Conservation (phyloP, 345 rosid genomes). For the Camelina hispida region DNA sequence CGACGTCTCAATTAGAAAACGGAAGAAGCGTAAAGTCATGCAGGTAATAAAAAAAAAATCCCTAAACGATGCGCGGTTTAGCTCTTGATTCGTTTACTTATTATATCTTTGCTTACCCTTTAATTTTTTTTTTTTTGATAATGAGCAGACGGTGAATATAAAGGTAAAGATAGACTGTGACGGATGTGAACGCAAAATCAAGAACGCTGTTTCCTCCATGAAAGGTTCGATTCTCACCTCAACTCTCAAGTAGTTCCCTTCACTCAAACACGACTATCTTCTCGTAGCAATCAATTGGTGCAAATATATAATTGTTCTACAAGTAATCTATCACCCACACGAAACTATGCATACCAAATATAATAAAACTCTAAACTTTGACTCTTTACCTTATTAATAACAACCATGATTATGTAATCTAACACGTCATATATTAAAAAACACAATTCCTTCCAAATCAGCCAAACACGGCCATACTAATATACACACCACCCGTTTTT, state of each 20-base stretch:
- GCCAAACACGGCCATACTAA: conserved; percentile 29
- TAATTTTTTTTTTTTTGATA: neutral
- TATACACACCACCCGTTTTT: neutral
- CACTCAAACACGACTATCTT: neutral
- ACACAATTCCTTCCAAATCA: conserved; percentile 6
- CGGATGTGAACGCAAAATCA: conserved; percentile 59
- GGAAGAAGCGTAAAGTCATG: conserved; percentile 55
- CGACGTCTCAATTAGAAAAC: conserved; percentile 40
- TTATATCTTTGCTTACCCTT: neutral
- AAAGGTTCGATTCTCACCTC: conserved; percentile 46
- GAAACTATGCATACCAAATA: conserved; percentile 21
- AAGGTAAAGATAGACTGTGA: conserved; percentile 60
- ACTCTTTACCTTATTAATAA: conserved; percentile 5
- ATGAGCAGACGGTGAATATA: conserved; percentile 50
- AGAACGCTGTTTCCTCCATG: conserved; percentile 52
- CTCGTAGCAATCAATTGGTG: neutral
- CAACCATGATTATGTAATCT: neutral
- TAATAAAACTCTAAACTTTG: neutral
- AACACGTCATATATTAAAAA: neutral
- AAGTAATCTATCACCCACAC: conserved; percentile 31
- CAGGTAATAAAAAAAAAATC: conserved; percentile 40
- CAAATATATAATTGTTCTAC: neutral
- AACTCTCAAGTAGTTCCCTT: neutral
- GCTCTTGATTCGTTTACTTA: conserved; percentile 10
- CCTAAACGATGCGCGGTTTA: neutral